A percentile compares a stretch with the other conserved stretches of the same genome.
Evolutionary conservation across 2,329 filamentous ascomycete genomes (phyloP).

Genomic region (Fusarium azukiicola): DNA sequence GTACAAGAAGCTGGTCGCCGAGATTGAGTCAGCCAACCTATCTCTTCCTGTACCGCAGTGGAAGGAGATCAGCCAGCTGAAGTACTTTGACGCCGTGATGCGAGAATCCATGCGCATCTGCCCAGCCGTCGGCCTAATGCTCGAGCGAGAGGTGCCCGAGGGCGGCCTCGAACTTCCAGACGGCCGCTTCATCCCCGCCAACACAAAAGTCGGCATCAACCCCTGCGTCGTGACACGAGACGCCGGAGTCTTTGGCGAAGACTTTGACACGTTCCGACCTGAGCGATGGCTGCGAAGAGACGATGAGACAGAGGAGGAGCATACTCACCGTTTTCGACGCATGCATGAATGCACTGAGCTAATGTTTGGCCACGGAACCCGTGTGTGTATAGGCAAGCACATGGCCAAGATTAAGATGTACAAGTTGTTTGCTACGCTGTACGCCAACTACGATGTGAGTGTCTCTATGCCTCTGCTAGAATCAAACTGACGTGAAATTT

Average conservation of each 20-base stretch:
- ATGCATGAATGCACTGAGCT: slow-evolving; percentile 45
- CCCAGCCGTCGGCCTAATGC: slow-evolving; percentile 35
- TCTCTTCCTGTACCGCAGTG: slow-evolving; percentile 41
- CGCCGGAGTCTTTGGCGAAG: slow-evolving; percentile 34
- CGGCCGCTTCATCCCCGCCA: slow-evolving; percentile 34
- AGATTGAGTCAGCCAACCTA: slow-evolving; percentile 29
- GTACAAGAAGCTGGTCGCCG: slow-evolving; percentile 40
- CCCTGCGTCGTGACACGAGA: slow-evolving; percentile 44
- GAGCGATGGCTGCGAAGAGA: slow-evolving; percentile 38
- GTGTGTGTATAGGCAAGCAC: slow-evolving; percentile 46
- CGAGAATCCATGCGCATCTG: slow-evolving; percentile 40
- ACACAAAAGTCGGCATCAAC: slow-evolving; percentile 42
- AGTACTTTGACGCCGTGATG: slow-evolving; percentile 46
- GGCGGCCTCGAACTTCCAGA: slow-evolving; percentile 34
- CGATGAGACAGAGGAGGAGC: slow-evolving; percentile 20
- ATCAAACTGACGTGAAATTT: fast-evolving
- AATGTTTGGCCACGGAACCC: slow-evolving; percentile 44
- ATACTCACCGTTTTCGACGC: slow-evolving; percentile 28
- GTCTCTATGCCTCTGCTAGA: background rate
- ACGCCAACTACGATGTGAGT: slow-evolving; percentile 44
- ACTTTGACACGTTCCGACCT: slow-evolving; percentile 38
- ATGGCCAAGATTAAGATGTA: slow-evolving; percentile 48
- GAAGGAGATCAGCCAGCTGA: slow-evolving; percentile 39
- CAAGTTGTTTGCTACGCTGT: slow-evolving; percentile 44
- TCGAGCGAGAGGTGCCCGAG: slow-evolving; percentile 40